Evolutionary conservation across 805 yeast species (phyloP), one percentile per base, ranked within the genome.

Genomic region (Debaryomyces prosopidis): DNA sequence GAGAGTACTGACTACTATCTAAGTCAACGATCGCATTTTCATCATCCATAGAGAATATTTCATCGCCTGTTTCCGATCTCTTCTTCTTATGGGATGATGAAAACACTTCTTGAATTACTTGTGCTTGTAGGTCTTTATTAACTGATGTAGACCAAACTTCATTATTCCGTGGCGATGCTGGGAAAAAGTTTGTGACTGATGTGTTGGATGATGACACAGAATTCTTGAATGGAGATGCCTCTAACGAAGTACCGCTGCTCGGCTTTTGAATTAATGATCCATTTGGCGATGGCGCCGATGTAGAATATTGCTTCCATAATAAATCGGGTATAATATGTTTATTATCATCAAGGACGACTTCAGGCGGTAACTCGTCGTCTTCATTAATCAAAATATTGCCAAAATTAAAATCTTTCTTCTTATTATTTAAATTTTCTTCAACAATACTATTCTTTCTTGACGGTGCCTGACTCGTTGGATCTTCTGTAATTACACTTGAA

Each of bases 301-400:
- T 59, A 4, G 87, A 77, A 56, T 81, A 84, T 44, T 79, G 81
- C 48, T 76, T 76, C 81, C 89, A 80, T 49, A 89, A 63, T 2
- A 90, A 83, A 45, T 84, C 85, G 0, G 98, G 97, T 27, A 92
- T 84, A 44, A 92, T 91, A 64, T 92, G 99, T 47, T 81, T 84
- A 63, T 92, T 92, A 58, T 92, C 98, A 62, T 89, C 91, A 28
- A 92, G 73, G 1, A 87, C 83, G n/a, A 92, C 98, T 58, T 89
- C 97, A 2, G 92, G 87, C 9, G 81, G 73, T 5, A 62, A 56
- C 35, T 62, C 71, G 8, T 46, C 63, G 32, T 55, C 58, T 7
- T 41, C 65, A 18, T 48, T 54, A 10, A 27, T 26, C 11, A 27
- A 8, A 5, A 3, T 14, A n/a, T 3, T 9, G 11, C 16, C 17